Percentiles rank a stretch among this genome's conserved stretches.
Conservation (phyloP, 2,329 filamentous ascomycete species). For the Xylariales sp. region DNA sequence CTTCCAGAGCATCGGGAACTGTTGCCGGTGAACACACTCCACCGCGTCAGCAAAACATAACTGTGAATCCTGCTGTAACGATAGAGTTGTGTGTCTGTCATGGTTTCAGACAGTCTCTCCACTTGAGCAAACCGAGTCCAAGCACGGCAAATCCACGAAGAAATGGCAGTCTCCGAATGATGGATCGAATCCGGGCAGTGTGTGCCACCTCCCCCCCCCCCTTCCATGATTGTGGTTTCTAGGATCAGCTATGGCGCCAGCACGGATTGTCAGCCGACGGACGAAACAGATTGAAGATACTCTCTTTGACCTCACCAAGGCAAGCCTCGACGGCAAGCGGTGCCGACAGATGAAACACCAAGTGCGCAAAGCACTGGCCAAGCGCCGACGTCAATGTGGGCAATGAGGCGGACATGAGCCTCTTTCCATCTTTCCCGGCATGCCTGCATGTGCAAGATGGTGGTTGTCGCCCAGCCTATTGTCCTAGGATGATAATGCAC, state of each 20-base stretch:
- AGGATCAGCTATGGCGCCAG: neutral
- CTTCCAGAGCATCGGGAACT: neutral
- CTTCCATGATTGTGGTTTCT: neutral
- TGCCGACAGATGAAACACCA: slow-evolving; percentile 9
- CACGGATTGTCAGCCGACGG: neutral
- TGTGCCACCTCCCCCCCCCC: neutral
- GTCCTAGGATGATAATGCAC: too few species aligned
- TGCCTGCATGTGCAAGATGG: too few species aligned
- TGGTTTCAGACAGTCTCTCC: slow-evolving; percentile 7
- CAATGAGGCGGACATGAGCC: too few species aligned
- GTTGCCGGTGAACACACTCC: neutral
- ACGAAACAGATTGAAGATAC: slow-evolving; percentile 1
- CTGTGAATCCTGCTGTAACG: slow-evolving; percentile 7
- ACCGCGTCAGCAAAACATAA: slow-evolving; percentile 3
- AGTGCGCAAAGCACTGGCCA: slow-evolving; percentile 6
- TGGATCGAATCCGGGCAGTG: neutral
- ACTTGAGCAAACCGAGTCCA: slow-evolving; percentile 6
- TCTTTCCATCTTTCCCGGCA: too few species aligned
- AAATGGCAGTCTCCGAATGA: slow-evolving; percentile 1
- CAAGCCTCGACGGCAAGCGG: neutral
- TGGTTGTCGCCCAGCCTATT: too few species aligned
- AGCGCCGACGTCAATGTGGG: slow-evolving; percentile 1
- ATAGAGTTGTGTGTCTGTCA: slow-evolving; percentile 4
- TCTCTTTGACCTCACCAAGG: neutral
- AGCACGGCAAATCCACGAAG: neutral